Conservation (phyloP, 371 early-diverging fungal genomes). For the Batkoa obscura region DNA sequence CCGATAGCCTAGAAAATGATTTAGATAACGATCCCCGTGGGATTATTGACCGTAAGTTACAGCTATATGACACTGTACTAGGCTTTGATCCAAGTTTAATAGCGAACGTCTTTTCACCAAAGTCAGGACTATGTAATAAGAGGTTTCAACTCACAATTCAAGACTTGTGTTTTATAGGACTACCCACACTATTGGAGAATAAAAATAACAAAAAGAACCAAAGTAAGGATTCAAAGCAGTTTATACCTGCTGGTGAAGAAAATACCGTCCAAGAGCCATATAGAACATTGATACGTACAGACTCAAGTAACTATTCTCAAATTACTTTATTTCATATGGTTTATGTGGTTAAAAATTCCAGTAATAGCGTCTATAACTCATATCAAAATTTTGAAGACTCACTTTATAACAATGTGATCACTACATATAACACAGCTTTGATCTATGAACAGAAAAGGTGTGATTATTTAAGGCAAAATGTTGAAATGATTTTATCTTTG, state of each 20-base stretch:
- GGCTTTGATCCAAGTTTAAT: background rate
- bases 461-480: slow-evolving; percentile 55
- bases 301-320: slow-evolving; percentile 8
- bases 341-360: slow-evolving; percentile 21
- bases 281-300: no score
- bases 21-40: no score
- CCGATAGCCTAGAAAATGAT: no score
- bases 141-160: background rate
- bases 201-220: no score
- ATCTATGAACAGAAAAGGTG: slow-evolving; percentile 64
- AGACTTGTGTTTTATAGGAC: background rate
- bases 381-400: background rate
- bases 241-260: no score
- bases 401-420: background rate
- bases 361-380: background rate
- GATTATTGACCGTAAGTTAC: no score
- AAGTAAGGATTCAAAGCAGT: no score
- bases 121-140: background rate
- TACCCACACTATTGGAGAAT: background rate
- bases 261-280: no score
- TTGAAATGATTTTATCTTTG: slow-evolving; percentile 43
- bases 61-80: background rate
- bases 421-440: slow-evolving; percentile 38
- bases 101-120: slow-evolving; percentile 2
- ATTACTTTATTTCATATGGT: slow-evolving; percentile 71